Conservation (phyloP, 2,329 filamentous ascomycete genomes). For the Fusarium foetens region DNA sequence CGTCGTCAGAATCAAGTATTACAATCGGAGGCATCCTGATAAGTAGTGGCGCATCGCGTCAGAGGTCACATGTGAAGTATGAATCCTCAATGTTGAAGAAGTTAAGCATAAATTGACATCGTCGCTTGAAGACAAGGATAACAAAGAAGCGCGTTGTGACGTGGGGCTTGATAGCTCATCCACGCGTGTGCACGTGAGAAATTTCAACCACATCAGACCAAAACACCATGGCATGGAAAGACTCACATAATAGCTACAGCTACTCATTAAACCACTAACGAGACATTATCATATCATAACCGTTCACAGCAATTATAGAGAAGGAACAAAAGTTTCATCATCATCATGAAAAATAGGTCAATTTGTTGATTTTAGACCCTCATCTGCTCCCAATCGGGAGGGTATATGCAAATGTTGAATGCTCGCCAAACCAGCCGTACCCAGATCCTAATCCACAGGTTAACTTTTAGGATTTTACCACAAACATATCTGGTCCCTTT, state of each 20-base stretch:
- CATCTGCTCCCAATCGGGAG: constrained; percentile 47
- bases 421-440: constrained; percentile 48
- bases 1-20: constrained; percentile 55
- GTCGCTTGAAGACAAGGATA: constrained; percentile 2
- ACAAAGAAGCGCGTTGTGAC: constrained; percentile 26
- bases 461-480: constrained; percentile 51
- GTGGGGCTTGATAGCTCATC: constrained; percentile 7
- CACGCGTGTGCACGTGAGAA: constrained; percentile 39
- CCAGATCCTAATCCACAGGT: constrained; percentile 48
- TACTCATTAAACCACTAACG: neutral
- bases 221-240: neutral
- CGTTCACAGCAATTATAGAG: neutral
- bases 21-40: constrained; percentile 41
- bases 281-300: neutral
- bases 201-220: neutral
- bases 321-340: constrained; percentile 29
- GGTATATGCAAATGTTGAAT: constrained; percentile 56
- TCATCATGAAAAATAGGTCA: constrained; percentile 42
- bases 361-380: constrained; percentile 47
- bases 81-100: neutral
- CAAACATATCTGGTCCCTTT: constrained; percentile 51
- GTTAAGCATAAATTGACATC: constrained; percentile 6
- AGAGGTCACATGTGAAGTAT: neutral
- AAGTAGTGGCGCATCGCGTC: constrained; percentile 5
- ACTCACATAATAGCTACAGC: too few species aligned